These are phyloP conservation scores for Brassica balearica DNA, from an alignment of 441 rosid genomes.

Conservation along the genomic window DNA sequence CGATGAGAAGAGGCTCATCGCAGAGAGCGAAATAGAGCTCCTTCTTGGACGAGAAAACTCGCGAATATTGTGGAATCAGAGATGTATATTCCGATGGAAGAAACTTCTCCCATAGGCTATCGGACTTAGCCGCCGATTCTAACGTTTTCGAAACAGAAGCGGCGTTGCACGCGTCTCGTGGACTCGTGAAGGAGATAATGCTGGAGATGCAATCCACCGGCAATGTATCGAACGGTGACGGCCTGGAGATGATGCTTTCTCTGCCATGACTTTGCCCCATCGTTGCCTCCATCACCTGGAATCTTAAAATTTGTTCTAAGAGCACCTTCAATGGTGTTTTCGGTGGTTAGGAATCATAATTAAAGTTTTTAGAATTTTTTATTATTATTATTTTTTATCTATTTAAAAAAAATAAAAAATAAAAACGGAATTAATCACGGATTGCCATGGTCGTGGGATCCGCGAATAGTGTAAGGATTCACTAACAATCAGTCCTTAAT, in stretches of 20 bases:
- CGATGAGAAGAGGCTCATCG: conserved; percentile 31
- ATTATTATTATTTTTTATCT: too few species aligned
- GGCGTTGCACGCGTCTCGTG: conserved; percentile 38
- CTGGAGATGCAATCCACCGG: conserved; percentile 46
- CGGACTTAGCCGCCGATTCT: conserved; percentile 39
- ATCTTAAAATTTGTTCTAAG: background rate
- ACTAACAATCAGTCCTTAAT: too few species aligned
- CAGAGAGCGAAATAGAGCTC: conserved; percentile 41
- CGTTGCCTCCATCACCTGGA: background rate
- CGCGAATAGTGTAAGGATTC: too few species aligned
- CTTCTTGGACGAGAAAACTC: conserved; percentile 39
- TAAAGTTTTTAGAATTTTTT: too few species aligned
- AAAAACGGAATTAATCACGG: too few species aligned
- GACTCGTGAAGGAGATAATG: conserved; percentile 45
- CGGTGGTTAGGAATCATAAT: too few species aligned
- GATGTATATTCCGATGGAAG: conserved; percentile 40
- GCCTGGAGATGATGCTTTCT: background rate
- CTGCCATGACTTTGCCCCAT: conserved; percentile 3
- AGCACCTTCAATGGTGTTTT: too few species aligned
- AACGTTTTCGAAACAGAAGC: conserved; percentile 40
- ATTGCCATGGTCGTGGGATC: too few species aligned
- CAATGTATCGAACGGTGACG: conserved; percentile 25
- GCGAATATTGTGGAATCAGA: background rate
- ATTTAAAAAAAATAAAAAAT: too few species aligned
- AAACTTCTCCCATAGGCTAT: conserved; percentile 44